Conservation (phyloP, 1,284 basidiomycete genomes). For the Sphagnurus paluster region DNA sequence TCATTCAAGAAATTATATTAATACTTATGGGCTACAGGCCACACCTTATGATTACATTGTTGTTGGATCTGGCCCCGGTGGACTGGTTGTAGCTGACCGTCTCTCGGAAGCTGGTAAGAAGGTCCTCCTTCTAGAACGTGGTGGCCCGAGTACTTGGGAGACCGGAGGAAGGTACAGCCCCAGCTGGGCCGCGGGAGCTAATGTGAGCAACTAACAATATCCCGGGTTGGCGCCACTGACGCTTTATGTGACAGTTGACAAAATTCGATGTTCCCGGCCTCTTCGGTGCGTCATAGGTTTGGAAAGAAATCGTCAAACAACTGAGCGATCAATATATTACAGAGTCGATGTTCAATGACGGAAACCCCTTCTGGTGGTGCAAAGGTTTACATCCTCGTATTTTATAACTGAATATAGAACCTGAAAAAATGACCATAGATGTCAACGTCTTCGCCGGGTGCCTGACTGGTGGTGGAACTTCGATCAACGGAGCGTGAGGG, state of each 20-base stretch:
- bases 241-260: slow-evolving; percentile 43
- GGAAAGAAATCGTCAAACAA: neutral
- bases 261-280: slow-evolving; percentile 65
- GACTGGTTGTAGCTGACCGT: slow-evolving; percentile 48
- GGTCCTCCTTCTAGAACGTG: slow-evolving; percentile 59
- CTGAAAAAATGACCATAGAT: slow-evolving; percentile 31
- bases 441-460: slow-evolving; percentile 63
- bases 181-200: slow-evolving; percentile 48
- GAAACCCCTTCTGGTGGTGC: slow-evolving; percentile 62
- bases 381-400: slow-evolving; percentile 35
- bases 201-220: slow-evolving; percentile 29
- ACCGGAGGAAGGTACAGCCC: slow-evolving; percentile 59
- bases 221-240: neutral
- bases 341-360: slow-evolving; percentile 63
- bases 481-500: slow-evolving; percentile 62
- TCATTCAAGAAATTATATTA: neutral
- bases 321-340: neutral
- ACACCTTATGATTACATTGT: slow-evolving; percentile 63
- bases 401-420: neutral
- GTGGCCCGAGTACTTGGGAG: slow-evolving; percentile 56
- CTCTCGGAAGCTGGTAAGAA: slow-evolving; percentile 61
- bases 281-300: slow-evolving; percentile 34
- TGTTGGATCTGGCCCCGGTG: slow-evolving; percentile 56
- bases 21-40: slow-evolving; percentile 25
- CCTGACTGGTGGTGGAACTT: slow-evolving; percentile 59